Conservation (phyloP, 192 early-diverging fungal genomes). For the Umbelopsis sp. region DNA sequence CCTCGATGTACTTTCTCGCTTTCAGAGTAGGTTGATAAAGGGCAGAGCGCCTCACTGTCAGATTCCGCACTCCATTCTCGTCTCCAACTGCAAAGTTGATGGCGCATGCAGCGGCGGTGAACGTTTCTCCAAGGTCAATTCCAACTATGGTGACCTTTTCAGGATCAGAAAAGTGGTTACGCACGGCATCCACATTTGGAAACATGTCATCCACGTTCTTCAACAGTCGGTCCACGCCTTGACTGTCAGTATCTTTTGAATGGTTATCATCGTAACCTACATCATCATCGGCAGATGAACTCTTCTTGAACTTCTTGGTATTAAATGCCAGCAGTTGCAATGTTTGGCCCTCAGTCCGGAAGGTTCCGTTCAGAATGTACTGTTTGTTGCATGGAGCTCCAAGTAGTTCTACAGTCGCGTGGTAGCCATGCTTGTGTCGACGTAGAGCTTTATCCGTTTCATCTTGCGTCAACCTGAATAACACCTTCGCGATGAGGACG, state of each 20-base stretch:
- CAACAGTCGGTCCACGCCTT: neutral
- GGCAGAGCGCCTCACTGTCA: neutral
- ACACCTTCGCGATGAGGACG: neutral
- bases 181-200: neutral
- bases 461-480: neutral
- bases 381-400: neutral
- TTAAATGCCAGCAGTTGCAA: neutral
- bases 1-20: neutral
- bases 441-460: neutral
- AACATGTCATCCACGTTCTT: constrained; percentile 4
- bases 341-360: neutral
- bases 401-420: neutral
- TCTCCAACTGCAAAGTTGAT: neutral
- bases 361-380: neutral
- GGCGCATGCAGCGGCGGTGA: neutral
- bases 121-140: neutral
- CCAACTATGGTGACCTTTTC: neutral
- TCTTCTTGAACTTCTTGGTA: neutral
- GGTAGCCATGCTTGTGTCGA: constrained; percentile 6
- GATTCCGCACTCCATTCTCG: neutral
- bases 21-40: constrained; percentile 6
- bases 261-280: constrained; percentile 1
- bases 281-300: neutral
- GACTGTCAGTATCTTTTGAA: neutral
- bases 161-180: neutral